Base-by-base conservation (phyloP, 2,329 filamentous ascomycete genomes). In the Phaeophleospora eucalypticola region DNA sequence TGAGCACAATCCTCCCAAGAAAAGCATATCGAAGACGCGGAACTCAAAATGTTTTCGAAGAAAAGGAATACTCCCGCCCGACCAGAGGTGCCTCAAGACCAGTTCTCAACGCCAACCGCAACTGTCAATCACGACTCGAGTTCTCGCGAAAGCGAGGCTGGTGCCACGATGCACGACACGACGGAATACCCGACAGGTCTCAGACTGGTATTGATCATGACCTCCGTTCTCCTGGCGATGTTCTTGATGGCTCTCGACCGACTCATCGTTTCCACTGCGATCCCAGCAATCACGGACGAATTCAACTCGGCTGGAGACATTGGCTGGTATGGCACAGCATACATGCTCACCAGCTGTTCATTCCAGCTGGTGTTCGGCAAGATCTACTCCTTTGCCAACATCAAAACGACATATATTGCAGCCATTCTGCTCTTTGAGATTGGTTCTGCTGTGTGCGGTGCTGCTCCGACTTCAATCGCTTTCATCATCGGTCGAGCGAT, bases 381-480 rank as follows among this genome's bases (percentile, higher is more conserved):
- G 46, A 55, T 68, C 2, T 77, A 71, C 60, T 74, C 69, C 38
- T 75, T 68, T 57, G 71, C 70, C 48, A 56, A 62, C 2, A 58
- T 67, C 7, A 73, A 72, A 54, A 54, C 45, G 8, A 58, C 57
- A 19, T 72, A 69, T 48, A 44, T 71, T 14, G 40, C 55, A 1
- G 41, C 60, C 6, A 65, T 69, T 29, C 53, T 63, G 29, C 45
- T 80, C 34, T 82, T 83, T 51, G 77, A 81, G 56, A 15, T 79
- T 4, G 80, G 80, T 2, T 80, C 77, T 1, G 53, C 76, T 4
- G 60, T 82, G n/a, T 81, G 77, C 53, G 79, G 39, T 12, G 62
- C 67, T 1, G 64, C 68, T 1, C 61, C 60, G 12, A 67, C 61
- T 41, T 65, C 62, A 3, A 59, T 58, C 4, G 63, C 63, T 1